Base-by-base conservation (phyloP, 2,329 filamentous ascomycete species). In the Penicillium polonicum region DNA sequence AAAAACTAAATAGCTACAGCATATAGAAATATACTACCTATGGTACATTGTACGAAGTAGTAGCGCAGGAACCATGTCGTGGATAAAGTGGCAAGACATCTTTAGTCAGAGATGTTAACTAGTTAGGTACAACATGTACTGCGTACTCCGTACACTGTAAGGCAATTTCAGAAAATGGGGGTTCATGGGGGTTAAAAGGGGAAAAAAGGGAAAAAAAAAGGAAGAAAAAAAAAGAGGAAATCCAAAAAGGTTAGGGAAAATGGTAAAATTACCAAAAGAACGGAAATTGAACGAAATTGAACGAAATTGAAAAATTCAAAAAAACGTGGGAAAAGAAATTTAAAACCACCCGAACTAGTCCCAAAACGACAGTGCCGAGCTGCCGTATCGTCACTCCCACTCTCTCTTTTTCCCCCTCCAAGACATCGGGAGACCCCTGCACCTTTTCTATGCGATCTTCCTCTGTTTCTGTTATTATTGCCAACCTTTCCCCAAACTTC, bases 311-410 rank as follows among this genome's bases (percentile, higher is more conserved):
- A 33, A 31, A 31, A 31, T 13, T 31, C 5, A 57, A 41, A 17
- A 39, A 44, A 50, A 52, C 39, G 38, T 33, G 38, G 45, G 19
- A 27, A 45, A 52, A 50, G 48, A 51, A 38, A 21, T 46, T 43
- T 33, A 55, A 48, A 59, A 55, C 21, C 6, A 19, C n/a, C 33
- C 38, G 52, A 45, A 42, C 61, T 63, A 66, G 54, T 46, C 61
- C 62, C 10, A 65, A 66, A 41, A 19, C 65, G 59, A 58, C 60
- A 44, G 58, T 63, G 60, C 63, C 64, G 64, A 31, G 46, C 55
- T 57, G 55, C 63, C 49, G 61, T 66, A 59, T 64, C 60, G 57
- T 64, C 65, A 60, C 62, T 60, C 45, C 57, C 52, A 59, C 41
- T 42, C 43, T 51, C 19, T 33, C 19, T 41, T 33, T 9, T 15